Percentiles rank a stretch among this genome's conserved stretches.
Evolutionary conservation across 2,329 filamentous ascomycete genomes (phyloP).

Genomic region (Dactylellina cionopaga): DNA sequence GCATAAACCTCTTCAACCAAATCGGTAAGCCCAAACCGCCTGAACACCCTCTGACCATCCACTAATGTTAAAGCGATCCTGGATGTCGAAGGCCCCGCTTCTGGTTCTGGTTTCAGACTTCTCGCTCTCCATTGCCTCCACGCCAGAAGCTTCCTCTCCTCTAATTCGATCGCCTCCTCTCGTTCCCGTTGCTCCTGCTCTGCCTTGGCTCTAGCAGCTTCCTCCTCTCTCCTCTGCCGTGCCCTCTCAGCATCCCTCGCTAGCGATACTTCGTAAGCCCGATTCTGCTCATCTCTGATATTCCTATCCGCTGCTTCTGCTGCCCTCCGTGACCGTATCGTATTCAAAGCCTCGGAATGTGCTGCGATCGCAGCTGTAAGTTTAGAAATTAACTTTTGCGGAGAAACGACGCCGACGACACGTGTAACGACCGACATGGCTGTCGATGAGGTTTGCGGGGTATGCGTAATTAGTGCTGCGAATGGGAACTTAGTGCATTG

Average conservation of each 20-base stretch:
- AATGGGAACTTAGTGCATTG: constrained; percentile 94
- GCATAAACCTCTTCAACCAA: constrained; percentile 90
- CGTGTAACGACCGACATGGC: constrained; percentile 91
- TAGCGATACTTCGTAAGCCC: constrained; percentile 89
- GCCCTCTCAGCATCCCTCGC: constrained; percentile 88
- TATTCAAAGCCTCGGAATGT: constrained; percentile 78
- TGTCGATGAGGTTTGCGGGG: constrained; percentile 70
- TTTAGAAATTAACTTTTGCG: constrained; percentile 78
- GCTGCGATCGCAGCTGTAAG: constrained; percentile 77
- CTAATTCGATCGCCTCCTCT: constrained; percentile 65
- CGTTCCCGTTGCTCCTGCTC: constrained; percentile 66
- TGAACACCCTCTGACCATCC: constrained; percentile 77
- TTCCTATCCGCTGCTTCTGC: constrained; percentile 83
- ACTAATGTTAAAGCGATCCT: constrained; percentile 70
- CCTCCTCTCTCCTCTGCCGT: constrained; percentile 73
- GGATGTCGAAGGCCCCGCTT: constrained; percentile 67
- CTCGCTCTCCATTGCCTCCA: constrained; percentile 85
- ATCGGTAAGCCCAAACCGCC: constrained; percentile 76
- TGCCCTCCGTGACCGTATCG: constrained; percentile 77
- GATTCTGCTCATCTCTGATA: constrained; percentile 87
- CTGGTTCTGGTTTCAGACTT: constrained; percentile 75
- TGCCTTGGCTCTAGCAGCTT: constrained; percentile 72
- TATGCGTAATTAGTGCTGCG: constrained; percentile 84
- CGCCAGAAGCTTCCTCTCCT: constrained; percentile 62
- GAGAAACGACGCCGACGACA: constrained; percentile 75